Evolutionary conservation across 1,139 yeast genomes (phyloP), one percentile per base, ranked within the genome.

Genomic region (Meyerozyma sp.): DNA sequence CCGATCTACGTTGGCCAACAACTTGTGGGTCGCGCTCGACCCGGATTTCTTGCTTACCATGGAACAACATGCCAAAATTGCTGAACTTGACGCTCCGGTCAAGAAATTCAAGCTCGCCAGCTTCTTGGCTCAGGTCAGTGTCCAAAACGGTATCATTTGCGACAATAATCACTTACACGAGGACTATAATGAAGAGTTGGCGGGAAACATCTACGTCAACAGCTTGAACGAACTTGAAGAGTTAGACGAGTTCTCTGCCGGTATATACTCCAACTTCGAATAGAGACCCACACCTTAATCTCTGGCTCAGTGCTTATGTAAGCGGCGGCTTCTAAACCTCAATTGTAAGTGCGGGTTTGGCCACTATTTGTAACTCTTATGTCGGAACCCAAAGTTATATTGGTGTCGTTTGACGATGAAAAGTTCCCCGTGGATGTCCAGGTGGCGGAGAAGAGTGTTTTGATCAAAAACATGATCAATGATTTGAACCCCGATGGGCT

Each of bases 381-480:
- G 58, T 45, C 68, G 26, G 49, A 63, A 42, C 71, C 75, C 29
- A 73, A 75, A 55, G 79, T 84, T 43, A 78, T 82, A 2, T 72
- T 85, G 44, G 77, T 82, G 32, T 82, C 91, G 38, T 81, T 87
- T 0, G 94, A 85, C 59, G 84, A 83, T 42, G 91, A 84, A 57
- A 72, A 72, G 53, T 84, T 84, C 62, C 78, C 80, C 7, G 87
- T 84, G 42, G 96, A 88, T 52, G 77, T 81, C 51, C 82, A 83
- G 59, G 93, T 91, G 26, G 97, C 97, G 7, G 95, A 88, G 61
- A 86, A 93, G 63, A 88, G 96, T 7, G 76, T 88, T 32, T 73
- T 93, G 56, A 82, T 94, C 64, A 91, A 89, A 65, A 89, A 93
- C 65, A 85, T 93, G 91, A 76, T 94, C 53, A 85, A 82, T 55